Percentiles rank a stretch among this genome's conserved stretches.
These are phyloP conservation scores for Ustilago xerochloae DNA, from an alignment of 1,284 basidiomycete genomes.

Conservation along the genomic window DNA sequence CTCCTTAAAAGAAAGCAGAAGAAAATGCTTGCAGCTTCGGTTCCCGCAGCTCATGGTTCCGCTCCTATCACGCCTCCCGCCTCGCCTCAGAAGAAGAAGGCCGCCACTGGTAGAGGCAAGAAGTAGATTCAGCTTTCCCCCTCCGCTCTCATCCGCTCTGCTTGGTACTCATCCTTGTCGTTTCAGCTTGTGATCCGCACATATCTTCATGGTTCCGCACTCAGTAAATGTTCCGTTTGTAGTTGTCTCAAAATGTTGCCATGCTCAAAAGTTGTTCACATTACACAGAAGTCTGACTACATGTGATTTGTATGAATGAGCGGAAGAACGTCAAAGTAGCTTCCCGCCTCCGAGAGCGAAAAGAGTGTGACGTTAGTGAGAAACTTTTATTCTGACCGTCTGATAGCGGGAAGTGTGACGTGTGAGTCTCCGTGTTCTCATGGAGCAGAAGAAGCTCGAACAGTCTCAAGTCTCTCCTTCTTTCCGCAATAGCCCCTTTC, in stretches of 20 bases:
- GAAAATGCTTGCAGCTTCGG: not conserved
- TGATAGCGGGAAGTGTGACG: too few species aligned
- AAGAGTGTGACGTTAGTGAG: too few species aligned
- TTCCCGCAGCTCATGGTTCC: not conserved
- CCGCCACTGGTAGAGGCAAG: too few species aligned
- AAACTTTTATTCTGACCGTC: too few species aligned
- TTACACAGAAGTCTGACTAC: too few species aligned
- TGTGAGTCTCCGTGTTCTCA: too few species aligned
- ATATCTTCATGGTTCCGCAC: not conserved
- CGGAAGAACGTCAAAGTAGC: too few species aligned
- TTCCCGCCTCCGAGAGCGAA: too few species aligned
- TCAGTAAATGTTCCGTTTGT: not conserved
- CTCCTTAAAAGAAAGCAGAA: conserved; percentile 2
- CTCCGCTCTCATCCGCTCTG: not conserved
- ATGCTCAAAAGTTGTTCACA: too few species aligned
- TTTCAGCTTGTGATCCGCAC: not conserved
- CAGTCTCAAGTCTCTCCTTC: too few species aligned
- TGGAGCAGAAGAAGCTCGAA: too few species aligned
- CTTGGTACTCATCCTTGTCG: not conserved
- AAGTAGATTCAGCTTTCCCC: not conserved
- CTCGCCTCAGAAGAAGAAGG: not conserved
- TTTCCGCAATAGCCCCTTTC: not conserved
- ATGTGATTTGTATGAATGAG: too few species aligned
- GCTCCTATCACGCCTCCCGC: not conserved
- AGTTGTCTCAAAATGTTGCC: not conserved